A percentile compares a stretch with the other conserved stretches of the same genome.
Evolutionary conservation across 148 eudicot species (phyloP).

Genomic region (Heliamphora exappendiculata): DNA sequence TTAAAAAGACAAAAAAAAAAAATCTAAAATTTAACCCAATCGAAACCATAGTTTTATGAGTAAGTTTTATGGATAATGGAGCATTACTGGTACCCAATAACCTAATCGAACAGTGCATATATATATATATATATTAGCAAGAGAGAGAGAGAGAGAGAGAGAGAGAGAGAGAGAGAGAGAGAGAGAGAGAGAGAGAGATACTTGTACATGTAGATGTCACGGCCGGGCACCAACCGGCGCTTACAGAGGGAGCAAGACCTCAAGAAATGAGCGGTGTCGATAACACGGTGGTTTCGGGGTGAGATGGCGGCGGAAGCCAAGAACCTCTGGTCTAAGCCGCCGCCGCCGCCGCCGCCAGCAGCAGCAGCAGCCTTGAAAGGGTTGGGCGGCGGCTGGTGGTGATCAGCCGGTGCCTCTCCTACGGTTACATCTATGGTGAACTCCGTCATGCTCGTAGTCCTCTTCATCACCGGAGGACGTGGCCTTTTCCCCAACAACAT

Average conservation of each 20-base stretch:
- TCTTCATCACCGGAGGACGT: constrained; percentile 52
- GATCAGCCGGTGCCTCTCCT: not conserved
- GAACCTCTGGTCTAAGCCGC: not conserved
- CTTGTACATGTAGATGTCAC: constrained; percentile 76
- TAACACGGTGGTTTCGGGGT: constrained; percentile 28
- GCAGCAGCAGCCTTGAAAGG: no score
- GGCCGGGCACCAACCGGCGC: constrained; percentile 48
- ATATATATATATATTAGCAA: not conserved
- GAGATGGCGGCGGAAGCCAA: constrained; percentile 2
- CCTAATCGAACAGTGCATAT: not conserved
- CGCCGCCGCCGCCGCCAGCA: constrained; percentile 2
- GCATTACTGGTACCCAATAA: not conserved
- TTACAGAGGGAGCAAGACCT: constrained; percentile 49
- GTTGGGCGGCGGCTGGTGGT: constrained; percentile 2
- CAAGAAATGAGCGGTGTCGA: constrained; percentile 33
- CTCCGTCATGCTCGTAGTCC: constrained; percentile 77
- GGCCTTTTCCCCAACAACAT: constrained; percentile 60
- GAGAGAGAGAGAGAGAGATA: constrained; percentile 11
- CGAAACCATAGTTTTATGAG: not conserved
- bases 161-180: not conserved
- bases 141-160: not conserved
- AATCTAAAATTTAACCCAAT: no score
- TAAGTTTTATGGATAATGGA: not conserved
- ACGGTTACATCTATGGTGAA: constrained; percentile 40
- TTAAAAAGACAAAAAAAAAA: not conserved